These are phyloP conservation scores for Pseudopyricularia cyperi DNA, from an alignment of 2,329 filamentous ascomycete genomes.

Conservation along the genomic window DNA sequence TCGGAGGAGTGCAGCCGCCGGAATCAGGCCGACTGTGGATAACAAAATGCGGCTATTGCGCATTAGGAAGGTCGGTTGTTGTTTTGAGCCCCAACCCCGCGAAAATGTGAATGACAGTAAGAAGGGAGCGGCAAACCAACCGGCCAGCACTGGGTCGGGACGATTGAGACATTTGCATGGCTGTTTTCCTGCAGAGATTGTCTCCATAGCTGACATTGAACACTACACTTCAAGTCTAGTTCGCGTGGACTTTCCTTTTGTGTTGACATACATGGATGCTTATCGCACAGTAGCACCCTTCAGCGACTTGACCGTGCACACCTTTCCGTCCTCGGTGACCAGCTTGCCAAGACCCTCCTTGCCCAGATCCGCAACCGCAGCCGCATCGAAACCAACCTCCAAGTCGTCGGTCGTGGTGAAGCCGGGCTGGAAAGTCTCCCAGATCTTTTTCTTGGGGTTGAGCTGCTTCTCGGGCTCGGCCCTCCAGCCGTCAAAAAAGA, in stretches of 20 bases:
- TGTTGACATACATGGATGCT: conserved; percentile 7
- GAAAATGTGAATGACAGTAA: no score
- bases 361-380: conserved; percentile 61
- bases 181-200: no score
- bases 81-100: background rate
- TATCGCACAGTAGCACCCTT: conserved; percentile 75
- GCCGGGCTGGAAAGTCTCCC: conserved; percentile 92
- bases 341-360: conserved; percentile 56
- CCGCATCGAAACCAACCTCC: conserved; percentile 78
- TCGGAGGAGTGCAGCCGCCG: background rate
- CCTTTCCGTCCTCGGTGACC: conserved; percentile 62
- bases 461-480: conserved; percentile 85
- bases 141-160: no score
- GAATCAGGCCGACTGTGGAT: background rate
- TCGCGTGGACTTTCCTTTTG: background rate
- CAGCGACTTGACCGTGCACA: conserved; percentile 73
- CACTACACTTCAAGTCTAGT: no score
- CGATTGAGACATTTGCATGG: no score
- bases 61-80: background rate
- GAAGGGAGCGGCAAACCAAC: no score
- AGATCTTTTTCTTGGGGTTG: conserved; percentile 99
- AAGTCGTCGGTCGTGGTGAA: conserved; percentile 77
- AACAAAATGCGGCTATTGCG: background rate
- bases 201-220: no score
- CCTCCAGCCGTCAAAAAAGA: conserved; percentile 90